These are phyloP conservation scores for Rhodomyrtus psidioides DNA, from an alignment of 441 rosid species.

Conservation along the genomic window DNA sequence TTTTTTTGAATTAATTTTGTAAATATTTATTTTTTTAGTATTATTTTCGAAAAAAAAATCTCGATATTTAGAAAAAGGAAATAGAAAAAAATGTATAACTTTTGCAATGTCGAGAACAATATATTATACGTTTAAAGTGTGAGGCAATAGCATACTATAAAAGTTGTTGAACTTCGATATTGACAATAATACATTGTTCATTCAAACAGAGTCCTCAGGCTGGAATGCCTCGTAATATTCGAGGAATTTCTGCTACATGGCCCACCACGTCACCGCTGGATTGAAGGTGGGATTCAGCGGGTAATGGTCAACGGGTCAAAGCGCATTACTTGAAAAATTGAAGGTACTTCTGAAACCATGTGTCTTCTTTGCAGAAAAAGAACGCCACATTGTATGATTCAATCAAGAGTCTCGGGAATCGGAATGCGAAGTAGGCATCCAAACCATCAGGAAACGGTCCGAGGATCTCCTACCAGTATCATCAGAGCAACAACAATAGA, in stretches of 20 bases:
- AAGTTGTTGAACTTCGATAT: background rate
- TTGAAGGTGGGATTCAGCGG: background rate
- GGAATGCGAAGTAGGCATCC: constrained; percentile 50
- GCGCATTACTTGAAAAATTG: background rate
- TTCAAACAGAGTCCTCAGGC: background rate
- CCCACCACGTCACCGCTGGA: background rate
- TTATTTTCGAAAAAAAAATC: too few species aligned
- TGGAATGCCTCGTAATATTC: background rate
- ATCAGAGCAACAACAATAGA: background rate
- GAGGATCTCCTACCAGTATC: constrained; percentile 46
- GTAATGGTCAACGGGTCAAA: background rate
- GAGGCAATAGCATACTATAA: background rate
- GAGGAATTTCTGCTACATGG: background rate
- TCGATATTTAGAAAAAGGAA: background rate
- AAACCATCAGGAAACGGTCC: constrained; percentile 79
- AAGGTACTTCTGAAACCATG: constrained; percentile 42
- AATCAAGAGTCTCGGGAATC: constrained; percentile 71
- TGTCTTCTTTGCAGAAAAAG: constrained; percentile 47
- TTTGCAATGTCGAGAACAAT: background rate
- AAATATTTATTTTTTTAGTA: too few species aligned
- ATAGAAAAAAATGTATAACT: background rate
- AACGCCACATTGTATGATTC: constrained; percentile 59
- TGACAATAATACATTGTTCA: background rate
- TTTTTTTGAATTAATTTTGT: too few species aligned
- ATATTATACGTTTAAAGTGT: fast-evolving